These are phyloP conservation scores for Staphylotrichum tortipilum DNA, from an alignment of 495 filamentous ascomycete genomes.

Conservation along the genomic window DNA sequence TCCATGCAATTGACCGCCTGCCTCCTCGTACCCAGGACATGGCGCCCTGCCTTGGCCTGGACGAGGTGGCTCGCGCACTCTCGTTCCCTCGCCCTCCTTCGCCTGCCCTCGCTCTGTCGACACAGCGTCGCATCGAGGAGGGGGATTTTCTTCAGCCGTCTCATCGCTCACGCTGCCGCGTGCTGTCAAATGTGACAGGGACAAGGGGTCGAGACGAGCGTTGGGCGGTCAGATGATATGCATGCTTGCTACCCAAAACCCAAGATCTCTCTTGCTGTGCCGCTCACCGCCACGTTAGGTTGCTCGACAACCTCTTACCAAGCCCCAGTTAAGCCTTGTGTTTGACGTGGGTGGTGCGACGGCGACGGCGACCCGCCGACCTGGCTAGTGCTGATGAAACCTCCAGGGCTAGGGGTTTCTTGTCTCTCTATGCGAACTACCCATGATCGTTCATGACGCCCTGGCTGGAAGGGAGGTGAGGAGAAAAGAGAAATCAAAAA, in stretches of 20 bases:
- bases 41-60: too few relatives aligned
- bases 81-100: too few relatives aligned
- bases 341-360: too few relatives aligned
- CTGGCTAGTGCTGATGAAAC: constrained; percentile 11
- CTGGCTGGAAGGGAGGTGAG: too few relatives aligned
- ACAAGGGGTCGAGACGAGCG: constrained; percentile 20
- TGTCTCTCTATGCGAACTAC: constrained; percentile 13
- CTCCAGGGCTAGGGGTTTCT: too few relatives aligned
- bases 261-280: constrained; percentile 23
- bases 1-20: constrained; percentile 10
- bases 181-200: constrained; percentile 20
- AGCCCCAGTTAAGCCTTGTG: too few relatives aligned
- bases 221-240: constrained; percentile 27
- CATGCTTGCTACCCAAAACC: constrained; percentile 31
- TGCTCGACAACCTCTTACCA: constrained; percentile 18
- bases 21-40: constrained; percentile 1
- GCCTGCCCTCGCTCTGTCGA: too few relatives aligned
- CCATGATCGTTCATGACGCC: too few relatives aligned
- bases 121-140: neutral
- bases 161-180: constrained; percentile 8
- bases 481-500: too few relatives aligned
- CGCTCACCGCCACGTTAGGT: constrained; percentile 32
- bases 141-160: constrained; percentile 9
- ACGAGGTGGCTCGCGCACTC: neutral
- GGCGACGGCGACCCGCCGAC: constrained; percentile 21